Conservation (phyloP, 306 rosid species). For the Cucurbita ficifolia region DNA sequence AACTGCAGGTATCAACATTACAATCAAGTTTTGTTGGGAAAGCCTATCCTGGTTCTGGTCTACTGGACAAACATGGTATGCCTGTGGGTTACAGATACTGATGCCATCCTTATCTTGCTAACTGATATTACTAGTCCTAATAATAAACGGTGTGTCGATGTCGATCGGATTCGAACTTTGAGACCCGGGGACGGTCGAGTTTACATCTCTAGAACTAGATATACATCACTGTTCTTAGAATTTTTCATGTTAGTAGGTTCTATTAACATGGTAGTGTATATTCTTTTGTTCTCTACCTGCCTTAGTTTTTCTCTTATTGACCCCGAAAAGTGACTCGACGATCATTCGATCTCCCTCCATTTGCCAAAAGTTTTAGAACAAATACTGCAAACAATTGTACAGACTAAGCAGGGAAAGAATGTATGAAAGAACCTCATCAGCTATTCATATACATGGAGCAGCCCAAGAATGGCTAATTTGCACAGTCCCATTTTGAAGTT, state of each 20-base stretch:
- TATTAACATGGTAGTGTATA: not conserved
- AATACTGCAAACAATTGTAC: not conserved
- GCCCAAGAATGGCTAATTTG: not conserved
- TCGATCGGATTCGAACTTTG: not conserved
- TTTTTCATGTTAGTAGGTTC: not conserved
- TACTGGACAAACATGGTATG: conserved; percentile 85
- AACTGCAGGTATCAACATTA: conserved; percentile 30
- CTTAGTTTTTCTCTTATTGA: too few relatives aligned
- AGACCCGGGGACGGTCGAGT: not conserved
- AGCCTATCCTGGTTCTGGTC: conserved; percentile 77
- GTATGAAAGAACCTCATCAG: not conserved
- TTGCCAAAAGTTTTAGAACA: not conserved
- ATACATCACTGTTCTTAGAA: not conserved
- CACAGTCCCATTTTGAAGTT: conserved; percentile 15
- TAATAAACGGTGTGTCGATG: not conserved
- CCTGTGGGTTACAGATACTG: conserved; percentile 44
- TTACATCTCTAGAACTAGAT: not conserved
- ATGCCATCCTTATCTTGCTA: not conserved
- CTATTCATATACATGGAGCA: not conserved
- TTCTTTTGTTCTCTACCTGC: not conserved
- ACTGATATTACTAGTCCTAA: not conserved
- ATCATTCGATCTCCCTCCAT: not conserved
- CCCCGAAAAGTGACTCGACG: too few relatives aligned
- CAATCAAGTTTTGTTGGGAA: conserved; percentile 44
- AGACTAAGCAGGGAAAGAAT: not conserved